Evolutionary conservation across 495 filamentous ascomycete genomes (phyloP).

Genomic region (Aspergillus coremiiformis): DNA sequence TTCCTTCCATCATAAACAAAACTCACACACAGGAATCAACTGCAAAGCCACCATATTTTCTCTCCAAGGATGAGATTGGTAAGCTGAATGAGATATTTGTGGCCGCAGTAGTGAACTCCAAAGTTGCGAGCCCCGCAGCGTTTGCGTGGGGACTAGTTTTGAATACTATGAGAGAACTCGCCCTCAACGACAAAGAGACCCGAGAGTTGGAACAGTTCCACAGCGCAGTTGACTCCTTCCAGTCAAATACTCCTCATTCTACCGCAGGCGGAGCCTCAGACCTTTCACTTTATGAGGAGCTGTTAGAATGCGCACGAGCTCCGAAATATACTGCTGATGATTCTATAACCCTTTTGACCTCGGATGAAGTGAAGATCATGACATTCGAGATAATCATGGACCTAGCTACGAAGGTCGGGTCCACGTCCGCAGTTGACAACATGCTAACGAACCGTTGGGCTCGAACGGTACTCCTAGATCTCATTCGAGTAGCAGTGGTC

Average conservation of each 20-base stretch:
- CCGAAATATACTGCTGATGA: slow-evolving; percentile 36
- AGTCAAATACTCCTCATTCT: slow-evolving; percentile 31
- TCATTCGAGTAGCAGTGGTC: slow-evolving; percentile 50
- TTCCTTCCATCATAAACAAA: slow-evolving; percentile 26
- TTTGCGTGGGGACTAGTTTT: slow-evolving; percentile 73
- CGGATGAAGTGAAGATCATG: slow-evolving; percentile 44
- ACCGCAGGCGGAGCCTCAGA: slow-evolving; percentile 23
- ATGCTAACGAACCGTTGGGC: slow-evolving; percentile 34
- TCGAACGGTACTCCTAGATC: slow-evolving; percentile 54
- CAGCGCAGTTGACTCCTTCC: slow-evolving; percentile 49
- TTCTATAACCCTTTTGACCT: slow-evolving; percentile 41
- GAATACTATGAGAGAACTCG: slow-evolving; percentile 56
- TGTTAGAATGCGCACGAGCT: slow-evolving; percentile 42
- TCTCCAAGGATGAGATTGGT: slow-evolving; percentile 52
- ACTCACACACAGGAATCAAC: slow-evolving; percentile 10
- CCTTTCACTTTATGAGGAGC: slow-evolving; percentile 42
- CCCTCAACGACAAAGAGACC: slow-evolving; percentile 48
- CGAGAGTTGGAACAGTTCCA: slow-evolving; percentile 57
- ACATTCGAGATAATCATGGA: slow-evolving; percentile 58
- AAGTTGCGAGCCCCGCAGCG: slow-evolving; percentile 57
- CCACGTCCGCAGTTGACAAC: slow-evolving; percentile 37
- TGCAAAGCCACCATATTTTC: slow-evolving; percentile 50
- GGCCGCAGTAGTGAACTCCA: slow-evolving; percentile 37
- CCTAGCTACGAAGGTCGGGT: slow-evolving; percentile 40
- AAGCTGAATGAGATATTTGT: slow-evolving; percentile 59